Evolutionary conservation across 495 filamentous ascomycete genomes (phyloP), one percentile per base, ranked within the genome.

Genomic region (Penicillium arizonense): DNA sequence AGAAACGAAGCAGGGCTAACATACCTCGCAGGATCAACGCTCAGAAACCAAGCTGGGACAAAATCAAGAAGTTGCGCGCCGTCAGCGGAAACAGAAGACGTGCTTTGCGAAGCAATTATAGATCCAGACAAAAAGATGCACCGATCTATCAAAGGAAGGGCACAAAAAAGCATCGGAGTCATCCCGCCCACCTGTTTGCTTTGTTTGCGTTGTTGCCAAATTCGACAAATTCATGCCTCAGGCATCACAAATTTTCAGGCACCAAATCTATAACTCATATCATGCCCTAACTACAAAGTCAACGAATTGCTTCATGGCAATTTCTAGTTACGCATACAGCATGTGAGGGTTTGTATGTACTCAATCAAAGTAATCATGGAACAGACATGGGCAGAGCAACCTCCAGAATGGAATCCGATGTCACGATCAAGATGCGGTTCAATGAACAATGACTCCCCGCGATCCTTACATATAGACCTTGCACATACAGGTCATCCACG

Each of bases 131-230:
- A 42, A 42, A 41, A 37, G 49, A 38, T 4, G 33, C 26, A 30
- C 43, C 16, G 39, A 41, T 13, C 35, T 47, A 58, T 55, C 58
- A 52, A 59, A 62, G 56, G 28, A 56, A 64, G 53, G 56, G 48
- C 62, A 63, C 55, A 63, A 68, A 68, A 74, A 67, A 69, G 68
- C 64, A 51, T 62, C 57, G 63, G 65, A 71, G 61, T 71, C 63
- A 73, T 57, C 53, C 52, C 51, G 55, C 50, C 28, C 58, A 49
- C 39, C 16, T 50, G 59, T 74, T 74, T 72, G 69, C 44, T 45
- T n/a, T 43, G 63, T 69, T 71, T 72, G 69, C 40, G 51, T 4
- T 18, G 28, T 47, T 49, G 47, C 13, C 21, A 47, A 36, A 21
- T n/a, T 39, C 24, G 21, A 11, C 28, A 30, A 20, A 40, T 7